Evolutionary conservation across 306 rosid species (phyloP), one percentile per base, ranked within the genome.

Genomic region (Notholithocarpus densiflorus): DNA sequence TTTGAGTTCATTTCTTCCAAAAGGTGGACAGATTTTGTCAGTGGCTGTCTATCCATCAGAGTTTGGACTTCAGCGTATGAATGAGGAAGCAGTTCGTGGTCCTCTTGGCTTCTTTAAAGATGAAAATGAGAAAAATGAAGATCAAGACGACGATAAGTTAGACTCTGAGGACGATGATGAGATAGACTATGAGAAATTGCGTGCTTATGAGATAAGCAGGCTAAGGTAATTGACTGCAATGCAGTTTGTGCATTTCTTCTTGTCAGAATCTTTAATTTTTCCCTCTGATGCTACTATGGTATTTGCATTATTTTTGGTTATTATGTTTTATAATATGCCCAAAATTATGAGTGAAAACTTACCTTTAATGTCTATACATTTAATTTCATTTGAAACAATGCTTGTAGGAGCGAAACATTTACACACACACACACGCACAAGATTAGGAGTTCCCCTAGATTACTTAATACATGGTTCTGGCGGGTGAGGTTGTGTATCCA

Each of bases 21-120:
- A 89, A 79, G 88, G 77, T 71, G 98, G 98, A 51, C 84, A 87
- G 76, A 84, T 95, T 74, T 75, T 83, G 78, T 95, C 97, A 6
- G 96, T 95, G 21, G 75, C 92, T 71, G 86, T 95, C 74, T 95
- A 95, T 82, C 99, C 94, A 9, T 84, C 99, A 26, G 99, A 95
- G 77, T 95, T 95, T 86, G 99, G 98, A 53, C 87, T 95, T 48
- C 84, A 91, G 79, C 97, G 97, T 27, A 89, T 93, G 96, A 82
- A 88, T 83, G 97, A 90, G 83, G 97, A 93, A 92, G 98, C 93
- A 72, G 78, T 88, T 71, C 90, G 15, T 83, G 99, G 99, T 24
- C 99, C 98, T 18, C 76, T 90, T 84, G 90, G 84, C 71, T 79
- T 93, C n/a, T 90, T 89, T 82, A 96, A 90, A 79, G 92, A 80